A percentile compares a stretch with the other conserved stretches of the same genome.
These are phyloP conservation scores for Coprinellus aureogranulatus DNA, from an alignment of 768 basidiomycete genomes.

Conservation along the genomic window DNA sequence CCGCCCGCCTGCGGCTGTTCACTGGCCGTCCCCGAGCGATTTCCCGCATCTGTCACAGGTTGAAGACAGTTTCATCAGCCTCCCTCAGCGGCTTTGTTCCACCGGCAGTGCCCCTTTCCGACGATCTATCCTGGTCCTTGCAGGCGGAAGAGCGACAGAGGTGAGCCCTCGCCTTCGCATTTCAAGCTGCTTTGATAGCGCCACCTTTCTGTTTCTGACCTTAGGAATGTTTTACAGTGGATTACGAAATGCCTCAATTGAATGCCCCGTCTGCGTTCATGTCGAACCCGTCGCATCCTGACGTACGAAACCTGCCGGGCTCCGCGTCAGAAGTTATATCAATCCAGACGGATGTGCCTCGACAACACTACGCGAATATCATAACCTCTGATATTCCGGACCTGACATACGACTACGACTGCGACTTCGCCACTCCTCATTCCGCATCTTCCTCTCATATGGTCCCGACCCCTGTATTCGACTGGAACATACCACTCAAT, in stretches of 20 bases:
- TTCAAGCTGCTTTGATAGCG: neutral
- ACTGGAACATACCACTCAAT: constrained; percentile 10
- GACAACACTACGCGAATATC: constrained; percentile 1
- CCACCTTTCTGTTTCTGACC: constrained; percentile 1
- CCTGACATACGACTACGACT: constrained; percentile 22
- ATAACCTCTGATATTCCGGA: constrained; percentile 22
- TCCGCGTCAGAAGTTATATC: constrained; percentile 5
- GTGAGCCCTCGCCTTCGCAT: constrained; percentile 1
- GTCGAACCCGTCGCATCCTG: neutral
- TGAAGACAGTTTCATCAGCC: constrained; percentile 6
- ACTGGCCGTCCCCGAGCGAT: neutral
- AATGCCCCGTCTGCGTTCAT: constrained; percentile 4
- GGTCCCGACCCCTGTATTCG: constrained; percentile 26
- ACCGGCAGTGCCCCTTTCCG: neutral
- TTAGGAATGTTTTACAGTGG: constrained; percentile 8
- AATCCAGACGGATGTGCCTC: constrained; percentile 5
- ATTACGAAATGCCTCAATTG: neutral
- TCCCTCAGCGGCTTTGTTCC: neutral
- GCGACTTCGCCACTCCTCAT: constrained; percentile 22
- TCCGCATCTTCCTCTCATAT: constrained; percentile 26
- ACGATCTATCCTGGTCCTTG: neutral
- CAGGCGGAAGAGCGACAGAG: neutral
- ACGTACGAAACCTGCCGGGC: neutral
- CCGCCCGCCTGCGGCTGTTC: neutral
- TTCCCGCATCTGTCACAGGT: constrained; percentile 9